Evolutionary conservation across 805 yeast genomes (phyloP).

Genomic region (Ogataea nonfermentans): DNA sequence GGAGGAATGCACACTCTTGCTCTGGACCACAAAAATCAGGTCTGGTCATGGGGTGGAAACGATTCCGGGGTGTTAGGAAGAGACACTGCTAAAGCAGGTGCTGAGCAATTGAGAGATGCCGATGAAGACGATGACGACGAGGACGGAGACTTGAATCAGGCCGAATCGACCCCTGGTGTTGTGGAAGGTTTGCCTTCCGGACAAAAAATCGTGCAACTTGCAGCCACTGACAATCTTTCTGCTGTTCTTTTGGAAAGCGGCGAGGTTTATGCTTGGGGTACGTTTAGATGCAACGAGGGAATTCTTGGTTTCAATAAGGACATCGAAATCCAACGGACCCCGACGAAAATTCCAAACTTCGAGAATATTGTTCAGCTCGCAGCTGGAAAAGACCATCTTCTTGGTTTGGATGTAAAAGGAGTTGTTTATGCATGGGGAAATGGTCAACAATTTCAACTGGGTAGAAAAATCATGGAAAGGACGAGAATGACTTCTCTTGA

Average conservation of each 20-base stretch:
- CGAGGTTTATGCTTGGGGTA: constrained; percentile 96
- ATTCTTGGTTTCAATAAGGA: constrained; percentile 75
- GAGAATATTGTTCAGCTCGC: constrained; percentile 78
- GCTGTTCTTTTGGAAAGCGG: constrained; percentile 79
- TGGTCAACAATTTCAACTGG: constrained; percentile 91
- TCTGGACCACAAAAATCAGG: constrained; percentile 64
- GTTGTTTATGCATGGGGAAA: constrained; percentile 96
- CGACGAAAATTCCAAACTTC: constrained; percentile 59
- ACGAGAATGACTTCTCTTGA: constrained; percentile 69
- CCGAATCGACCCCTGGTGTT: constrained; percentile 83
- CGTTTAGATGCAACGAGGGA: constrained; percentile 93
- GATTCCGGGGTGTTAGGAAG: constrained; percentile 92
- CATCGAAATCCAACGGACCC: constrained; percentile 61
- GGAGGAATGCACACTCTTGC: constrained; percentile 97
- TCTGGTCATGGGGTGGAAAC: constrained; percentile 99
- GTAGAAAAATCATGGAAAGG: constrained; percentile 79
- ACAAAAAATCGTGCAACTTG: constrained; percentile 67
- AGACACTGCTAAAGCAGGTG: constrained; percentile 61
- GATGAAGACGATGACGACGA: constrained; percentile 60
- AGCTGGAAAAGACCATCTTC: constrained; percentile 88
- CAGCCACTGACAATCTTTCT: constrained; percentile 90
- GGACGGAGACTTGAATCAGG: constrained; percentile 83
- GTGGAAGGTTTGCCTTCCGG: constrained; percentile 66
- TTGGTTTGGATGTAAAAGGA: constrained; percentile 82
- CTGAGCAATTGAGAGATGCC: constrained; percentile 65